Base-by-base conservation (phyloP, 495 filamentous ascomycete species). In the Filosporella fistucella region DNA sequence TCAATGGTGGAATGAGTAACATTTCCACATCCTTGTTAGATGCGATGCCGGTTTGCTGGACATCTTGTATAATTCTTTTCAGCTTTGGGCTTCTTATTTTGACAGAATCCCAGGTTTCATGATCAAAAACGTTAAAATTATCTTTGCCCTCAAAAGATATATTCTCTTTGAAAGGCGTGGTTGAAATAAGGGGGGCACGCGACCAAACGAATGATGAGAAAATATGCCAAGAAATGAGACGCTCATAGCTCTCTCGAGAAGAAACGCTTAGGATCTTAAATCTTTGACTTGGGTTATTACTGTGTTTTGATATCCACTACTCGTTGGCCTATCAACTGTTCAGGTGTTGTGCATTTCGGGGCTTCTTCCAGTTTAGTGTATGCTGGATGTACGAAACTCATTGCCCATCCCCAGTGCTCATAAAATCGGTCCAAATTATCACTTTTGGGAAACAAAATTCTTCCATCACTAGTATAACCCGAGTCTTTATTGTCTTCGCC, bases 141-240 rank as follows among this genome's bases (percentile, higher is more conserved):
- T 37, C 34, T 16, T 8, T 16, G 7, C 9, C 34, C 9, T 37
- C 9, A 10, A 18, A 10, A 37, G 9, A 8, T 18, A 37, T 37
- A 37, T 37, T 37, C 17, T 16, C 17, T 37, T 37, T 16, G 34
- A 37, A 8, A 37, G 68, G 64, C n/a, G n/a, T n/a, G n/a, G n/a
- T n/a, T n/a, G n/a, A n/a, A n/a, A n/a, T n/a, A n/a, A n/a, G n/a
- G n/a, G n/a, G n/a, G n/a, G n/a, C n/a, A n/a, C n/a, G n/a, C n/a
- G 13, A 8, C 34, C 34, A 37, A 8, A 37, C 17, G 34, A 37
- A 37, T 37, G 34, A 37, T 16, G 34, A 37, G 16, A 37, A 37
- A 37, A 37, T 37, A 16, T 37, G 34, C 34, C 17, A 16, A 16
- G 34, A 8, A 8, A 37, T 10, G 34, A 37, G 17, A 10, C 17